Conservation (phyloP, 208 protist species). For the Acanthamoeba healyi region DNA sequence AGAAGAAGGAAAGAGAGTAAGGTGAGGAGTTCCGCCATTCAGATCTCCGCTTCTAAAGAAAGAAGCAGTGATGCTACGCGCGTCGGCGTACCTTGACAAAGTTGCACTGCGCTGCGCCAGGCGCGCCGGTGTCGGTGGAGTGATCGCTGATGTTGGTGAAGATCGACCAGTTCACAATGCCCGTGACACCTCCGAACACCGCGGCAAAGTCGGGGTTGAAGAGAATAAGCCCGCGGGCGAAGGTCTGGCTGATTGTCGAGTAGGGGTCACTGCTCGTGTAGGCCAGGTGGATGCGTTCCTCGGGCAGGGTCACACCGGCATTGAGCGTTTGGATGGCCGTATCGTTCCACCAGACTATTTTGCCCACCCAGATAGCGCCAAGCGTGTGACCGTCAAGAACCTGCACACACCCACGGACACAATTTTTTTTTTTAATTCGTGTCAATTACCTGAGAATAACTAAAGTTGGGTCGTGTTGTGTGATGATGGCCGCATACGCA, state of each 20-base stretch:
- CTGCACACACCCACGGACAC: too few species aligned
- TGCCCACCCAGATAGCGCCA: slow-evolving; percentile 15
- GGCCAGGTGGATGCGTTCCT: background rate
- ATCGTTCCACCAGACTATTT: background rate
- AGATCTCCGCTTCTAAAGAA: too few species aligned
- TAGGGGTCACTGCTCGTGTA: slow-evolving; percentile 40
- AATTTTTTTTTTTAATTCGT: too few species aligned
- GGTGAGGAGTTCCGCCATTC: too few species aligned
- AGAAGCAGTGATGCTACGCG: background rate
- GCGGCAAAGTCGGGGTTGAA: slow-evolving; percentile 2
- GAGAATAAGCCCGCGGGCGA: background rate
- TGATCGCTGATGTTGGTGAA: background rate
- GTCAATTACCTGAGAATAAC: too few species aligned
- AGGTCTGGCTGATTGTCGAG: slow-evolving; percentile 20
- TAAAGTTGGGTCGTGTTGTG: too few species aligned
- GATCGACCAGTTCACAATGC: background rate
- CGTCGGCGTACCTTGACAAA: background rate
- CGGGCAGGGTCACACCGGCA: background rate
- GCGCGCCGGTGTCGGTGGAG: background rate
- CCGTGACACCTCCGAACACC: background rate
- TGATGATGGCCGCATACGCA: too few species aligned
- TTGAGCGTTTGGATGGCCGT: background rate
- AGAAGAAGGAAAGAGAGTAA: background rate
- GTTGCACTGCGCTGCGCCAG: background rate
- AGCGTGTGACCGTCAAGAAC: slow-evolving; percentile 4